These are phyloP conservation scores for Trichoderma erinaceum DNA, from an alignment of 495 filamentous ascomycete species.

Conservation along the genomic window DNA sequence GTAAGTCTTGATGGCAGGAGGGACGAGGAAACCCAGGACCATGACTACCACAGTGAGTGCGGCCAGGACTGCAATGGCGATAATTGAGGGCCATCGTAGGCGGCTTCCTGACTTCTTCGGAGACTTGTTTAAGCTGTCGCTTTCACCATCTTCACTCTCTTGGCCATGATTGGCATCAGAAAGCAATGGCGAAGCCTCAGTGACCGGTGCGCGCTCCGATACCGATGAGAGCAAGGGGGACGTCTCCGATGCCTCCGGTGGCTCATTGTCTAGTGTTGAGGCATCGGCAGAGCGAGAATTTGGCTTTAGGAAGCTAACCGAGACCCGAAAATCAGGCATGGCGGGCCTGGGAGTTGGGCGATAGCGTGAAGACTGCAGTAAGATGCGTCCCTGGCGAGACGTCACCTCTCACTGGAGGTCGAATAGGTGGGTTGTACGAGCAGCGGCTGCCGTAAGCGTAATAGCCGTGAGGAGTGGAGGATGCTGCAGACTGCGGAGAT, in stretches of 20 bases:
- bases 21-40: conserved; percentile 68
- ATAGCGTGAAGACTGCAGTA: not conserved
- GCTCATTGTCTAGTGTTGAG: not conserved
- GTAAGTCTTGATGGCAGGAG: conserved; percentile 75
- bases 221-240: conserved; percentile 11
- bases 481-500: not conserved
- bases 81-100: conserved; percentile 37
- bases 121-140: not conserved
- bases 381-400: not conserved
- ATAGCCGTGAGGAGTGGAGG: not conserved
- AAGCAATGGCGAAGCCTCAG: conserved; percentile 12
- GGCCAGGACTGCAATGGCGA: conserved; percentile 39
- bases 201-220: not conserved
- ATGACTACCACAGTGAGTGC: conserved; percentile 39
- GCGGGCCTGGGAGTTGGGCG: not conserved
- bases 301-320: not conserved
- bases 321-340: conserved; percentile 7
- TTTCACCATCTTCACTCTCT: not conserved
- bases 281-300: not conserved
- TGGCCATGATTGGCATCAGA: not conserved
- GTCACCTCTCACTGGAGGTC: not conserved
- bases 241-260: conserved; percentile 8
- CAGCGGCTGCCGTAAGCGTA: not conserved
- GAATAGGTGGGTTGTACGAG: not conserved
- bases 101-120: not conserved